phyloP scores from a whole-genome alignment of 805 yeast species.

The Candida easanensis region DNA sequence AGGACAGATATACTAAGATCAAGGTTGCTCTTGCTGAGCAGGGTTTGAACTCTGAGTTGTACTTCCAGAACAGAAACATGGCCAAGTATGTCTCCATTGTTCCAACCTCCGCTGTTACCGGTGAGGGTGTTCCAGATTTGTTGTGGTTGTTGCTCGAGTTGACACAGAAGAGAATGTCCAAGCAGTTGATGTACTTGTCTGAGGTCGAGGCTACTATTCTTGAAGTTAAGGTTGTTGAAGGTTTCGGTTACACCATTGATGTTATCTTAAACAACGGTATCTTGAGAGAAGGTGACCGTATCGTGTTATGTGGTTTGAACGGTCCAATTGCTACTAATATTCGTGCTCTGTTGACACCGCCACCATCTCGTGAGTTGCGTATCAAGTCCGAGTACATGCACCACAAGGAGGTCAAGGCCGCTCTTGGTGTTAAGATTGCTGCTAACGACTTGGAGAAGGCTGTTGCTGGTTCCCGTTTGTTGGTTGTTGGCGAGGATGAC shows the following conservation, averaged over 20 bases:
- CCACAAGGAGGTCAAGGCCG: slow-evolving; percentile 97
- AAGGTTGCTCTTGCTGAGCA: slow-evolving; percentile 94
- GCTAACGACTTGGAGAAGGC: slow-evolving; percentile 98
- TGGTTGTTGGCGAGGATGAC: slow-evolving; percentile 94
- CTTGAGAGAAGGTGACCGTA: slow-evolving; percentile 89
- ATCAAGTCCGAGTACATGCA: slow-evolving; percentile 95
- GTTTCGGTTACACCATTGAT: slow-evolving; percentile 98
- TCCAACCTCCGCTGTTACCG: slow-evolving; percentile 98
- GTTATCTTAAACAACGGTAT: slow-evolving; percentile 97
- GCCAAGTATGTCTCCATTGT: slow-evolving; percentile 93
- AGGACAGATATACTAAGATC: slow-evolving; percentile 79
- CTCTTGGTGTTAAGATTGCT: slow-evolving; percentile 97
- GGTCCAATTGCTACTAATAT: slow-evolving; percentile 98
- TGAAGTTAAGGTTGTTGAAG: slow-evolving; percentile 97
- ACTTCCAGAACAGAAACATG: slow-evolving; percentile 92
- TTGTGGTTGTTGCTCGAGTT: slow-evolving; percentile 91
- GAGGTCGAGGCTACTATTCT: slow-evolving; percentile 93
- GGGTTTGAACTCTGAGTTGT: slow-evolving; percentile 95
- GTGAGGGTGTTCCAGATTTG: slow-evolving; percentile 99
- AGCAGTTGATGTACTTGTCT: slow-evolving; percentile 93
- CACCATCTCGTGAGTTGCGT: slow-evolving; percentile 94
- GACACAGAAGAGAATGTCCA: slow-evolving; percentile 98
- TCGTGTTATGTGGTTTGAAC: slow-evolving; percentile 95
- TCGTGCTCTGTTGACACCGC: slow-evolving; percentile 95
- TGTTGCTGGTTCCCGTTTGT: slow-evolving; percentile 95